phyloP scores from a whole-genome alignment of 2,329 filamentous ascomycete species.

The Alternaria sp. region DNA sequence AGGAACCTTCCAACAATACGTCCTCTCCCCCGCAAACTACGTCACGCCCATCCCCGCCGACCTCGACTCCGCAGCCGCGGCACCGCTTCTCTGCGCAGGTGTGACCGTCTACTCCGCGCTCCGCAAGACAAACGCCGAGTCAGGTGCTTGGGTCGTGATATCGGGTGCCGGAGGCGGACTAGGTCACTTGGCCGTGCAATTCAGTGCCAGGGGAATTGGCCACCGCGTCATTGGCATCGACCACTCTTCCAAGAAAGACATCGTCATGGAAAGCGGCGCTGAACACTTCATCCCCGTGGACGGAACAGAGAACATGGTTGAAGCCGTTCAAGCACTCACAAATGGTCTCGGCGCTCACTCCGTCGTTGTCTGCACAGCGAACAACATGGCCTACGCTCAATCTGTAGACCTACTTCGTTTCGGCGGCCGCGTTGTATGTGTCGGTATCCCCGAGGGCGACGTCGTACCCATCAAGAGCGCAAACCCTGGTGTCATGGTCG shows the following conservation, averaged over 20 bases:
- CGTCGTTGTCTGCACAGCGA: conserved; percentile 62
- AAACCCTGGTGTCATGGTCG: conserved; percentile 50
- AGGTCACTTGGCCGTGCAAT: conserved; percentile 69
- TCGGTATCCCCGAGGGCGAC: conserved; percentile 57
- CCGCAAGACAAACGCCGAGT: conserved; percentile 64
- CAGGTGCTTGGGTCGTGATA: conserved; percentile 67
- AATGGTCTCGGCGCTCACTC: conserved; percentile 66
- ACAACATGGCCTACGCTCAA: conserved; percentile 55
- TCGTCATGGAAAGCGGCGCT: conserved; percentile 66
- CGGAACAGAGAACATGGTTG: conserved; percentile 56
- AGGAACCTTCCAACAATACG: conserved; percentile 76
- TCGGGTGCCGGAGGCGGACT: conserved; percentile 64
- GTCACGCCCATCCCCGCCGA: conserved; percentile 72
- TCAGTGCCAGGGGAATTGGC: conserved; percentile 66
- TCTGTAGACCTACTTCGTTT: conserved; percentile 52
- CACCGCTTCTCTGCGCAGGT: conserved; percentile 70
- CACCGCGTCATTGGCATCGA: conserved; percentile 71
- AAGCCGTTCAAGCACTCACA: conserved; percentile 63
- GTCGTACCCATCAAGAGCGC: conserved; percentile 53
- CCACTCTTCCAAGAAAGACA: conserved; percentile 67
- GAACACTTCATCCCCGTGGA: conserved; percentile 71
- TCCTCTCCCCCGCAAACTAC: conserved; percentile 68
- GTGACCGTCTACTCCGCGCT: conserved; percentile 72
- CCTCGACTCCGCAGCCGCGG: conserved; percentile 65
- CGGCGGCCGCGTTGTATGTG: conserved; percentile 54